Percentiles rank a stretch among this genome's conserved stretches.
phyloP scores from a whole-genome alignment of 73 alveolate species.

The Breviolum minutum region DNA sequence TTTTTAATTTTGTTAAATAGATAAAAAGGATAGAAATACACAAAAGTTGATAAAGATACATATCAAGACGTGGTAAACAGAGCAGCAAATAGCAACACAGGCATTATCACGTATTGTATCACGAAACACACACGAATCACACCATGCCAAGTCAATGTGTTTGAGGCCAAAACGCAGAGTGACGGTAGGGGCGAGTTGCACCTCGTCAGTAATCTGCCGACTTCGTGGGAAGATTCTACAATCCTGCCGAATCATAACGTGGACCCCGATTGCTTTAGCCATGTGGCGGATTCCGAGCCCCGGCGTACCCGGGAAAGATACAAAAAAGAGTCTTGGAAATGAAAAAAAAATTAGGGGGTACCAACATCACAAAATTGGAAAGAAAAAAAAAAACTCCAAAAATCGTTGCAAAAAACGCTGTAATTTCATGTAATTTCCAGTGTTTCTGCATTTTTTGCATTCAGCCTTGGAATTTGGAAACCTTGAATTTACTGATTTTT shows the following conservation, averaged over 20 bases:
- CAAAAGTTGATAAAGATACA: too few species aligned
- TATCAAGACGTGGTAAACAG: too few species aligned
- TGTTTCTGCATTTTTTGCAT: neutral
- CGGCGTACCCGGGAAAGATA: neutral
- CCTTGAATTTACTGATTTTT: too few species aligned
- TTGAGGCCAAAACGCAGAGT: slow-evolving; percentile 1
- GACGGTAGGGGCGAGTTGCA: neutral
- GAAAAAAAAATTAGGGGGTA: too few species aligned
- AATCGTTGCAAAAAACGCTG: neutral
- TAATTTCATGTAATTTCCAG: neutral
- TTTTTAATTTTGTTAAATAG: too few species aligned
- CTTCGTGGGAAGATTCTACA: neutral
- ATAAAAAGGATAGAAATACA: too few species aligned
- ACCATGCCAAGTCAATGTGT: neutral
- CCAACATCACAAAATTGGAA: neutral
- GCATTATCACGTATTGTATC: neutral
- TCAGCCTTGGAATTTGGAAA: neutral
- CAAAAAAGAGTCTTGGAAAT: neutral
- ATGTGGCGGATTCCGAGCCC: too few species aligned
- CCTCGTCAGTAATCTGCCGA: neutral
- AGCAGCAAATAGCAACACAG: too few species aligned
- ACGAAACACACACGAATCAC: neutral
- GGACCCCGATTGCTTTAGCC: too few species aligned
- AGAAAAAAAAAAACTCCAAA: neutral
- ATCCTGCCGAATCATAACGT: too few species aligned